Conservation (phyloP, 192 early-diverging fungal species). For the Entomortierella lignicola region DNA sequence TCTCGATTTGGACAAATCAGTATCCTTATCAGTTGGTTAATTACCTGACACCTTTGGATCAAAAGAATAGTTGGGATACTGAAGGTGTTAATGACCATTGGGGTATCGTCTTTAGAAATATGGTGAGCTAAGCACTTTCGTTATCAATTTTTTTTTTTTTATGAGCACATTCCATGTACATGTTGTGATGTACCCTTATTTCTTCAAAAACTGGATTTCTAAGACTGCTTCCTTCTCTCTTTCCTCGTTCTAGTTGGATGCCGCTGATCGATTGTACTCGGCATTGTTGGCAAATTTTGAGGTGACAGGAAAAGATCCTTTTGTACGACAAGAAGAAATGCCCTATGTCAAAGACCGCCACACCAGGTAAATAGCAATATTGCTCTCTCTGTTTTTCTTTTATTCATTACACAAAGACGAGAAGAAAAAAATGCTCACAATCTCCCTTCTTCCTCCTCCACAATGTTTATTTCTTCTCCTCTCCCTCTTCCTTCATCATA, state of each 20-base stretch:
- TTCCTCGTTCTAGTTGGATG: conserved; percentile 58
- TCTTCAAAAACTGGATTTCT: too few species aligned
- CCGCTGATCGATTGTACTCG: conserved; percentile 57
- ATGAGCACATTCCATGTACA: too few species aligned
- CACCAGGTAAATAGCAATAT: conserved; percentile 43
- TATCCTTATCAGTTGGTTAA: conserved; percentile 67
- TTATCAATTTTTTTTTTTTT: neutral
- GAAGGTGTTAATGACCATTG: conserved; percentile 60
- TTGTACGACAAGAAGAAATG: conserved; percentile 55
- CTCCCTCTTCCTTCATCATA: conserved; percentile 10
- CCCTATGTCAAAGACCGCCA: conserved; percentile 59
- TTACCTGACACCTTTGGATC: conserved; percentile 55
- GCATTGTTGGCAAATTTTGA: conserved; percentile 54
- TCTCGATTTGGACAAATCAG: conserved; percentile 71
- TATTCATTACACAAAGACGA: too few species aligned
- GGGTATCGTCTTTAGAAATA: conserved; percentile 60
- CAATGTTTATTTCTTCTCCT: too few species aligned
- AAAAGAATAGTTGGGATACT: conserved; percentile 56
- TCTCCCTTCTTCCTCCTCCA: too few species aligned
- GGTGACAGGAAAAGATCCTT: conserved; percentile 56
- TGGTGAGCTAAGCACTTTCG: conserved; percentile 15
- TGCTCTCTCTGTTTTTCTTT: too few species aligned
- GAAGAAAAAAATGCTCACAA: too few species aligned
- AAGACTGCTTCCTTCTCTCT: neutral
- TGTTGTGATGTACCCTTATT: too few species aligned